Percentiles rank a stretch among this genome's conserved stretches.
phyloP scores from a whole-genome alignment of 306 rosid genomes.

The Myrica gale region DNA sequence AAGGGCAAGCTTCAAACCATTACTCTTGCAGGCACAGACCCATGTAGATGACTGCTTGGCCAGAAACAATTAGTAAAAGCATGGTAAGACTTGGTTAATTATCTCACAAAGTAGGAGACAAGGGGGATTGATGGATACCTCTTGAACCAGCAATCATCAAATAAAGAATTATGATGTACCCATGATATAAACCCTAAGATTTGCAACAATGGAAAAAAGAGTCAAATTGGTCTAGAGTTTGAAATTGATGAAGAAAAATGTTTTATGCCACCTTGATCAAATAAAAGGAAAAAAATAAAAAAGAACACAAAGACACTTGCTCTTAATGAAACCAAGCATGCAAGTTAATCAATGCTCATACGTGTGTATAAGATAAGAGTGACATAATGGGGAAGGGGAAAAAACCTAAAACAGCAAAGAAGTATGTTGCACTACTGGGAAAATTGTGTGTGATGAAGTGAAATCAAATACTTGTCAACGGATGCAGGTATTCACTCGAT shows the following conservation, averaged over 20 bases:
- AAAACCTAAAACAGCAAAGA: not conserved
- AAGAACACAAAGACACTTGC: not conserved
- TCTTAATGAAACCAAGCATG: not conserved
- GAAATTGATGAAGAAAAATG: slow-evolving; percentile 1
- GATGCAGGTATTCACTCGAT: not conserved
- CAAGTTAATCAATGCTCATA: not conserved
- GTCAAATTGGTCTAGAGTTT: not conserved
- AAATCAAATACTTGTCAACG: too few relatives aligned
- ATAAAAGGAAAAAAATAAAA: not conserved
- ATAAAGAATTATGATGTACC: slow-evolving; percentile 89
- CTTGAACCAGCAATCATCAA: slow-evolving; percentile 97
- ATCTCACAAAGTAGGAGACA: slow-evolving; percentile 18
- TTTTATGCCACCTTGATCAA: not conserved
- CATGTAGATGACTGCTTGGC: slow-evolving; percentile 72
- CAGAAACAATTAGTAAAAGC: slow-evolving; percentile 24
- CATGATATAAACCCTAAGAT: slow-evolving; percentile 90
- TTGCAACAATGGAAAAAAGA: slow-evolving; percentile 7
- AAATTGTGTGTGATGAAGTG: not conserved
- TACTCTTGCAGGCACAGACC: slow-evolving; percentile 16
- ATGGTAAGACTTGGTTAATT: slow-evolving; percentile 20
- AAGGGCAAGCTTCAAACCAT: too few relatives aligned
- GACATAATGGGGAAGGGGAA: not conserved
- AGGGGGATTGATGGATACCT: slow-evolving; percentile 49
- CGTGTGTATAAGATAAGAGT: not conserved
- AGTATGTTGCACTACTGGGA: not conserved